Evolutionary conservation across 805 yeast genomes (phyloP), one percentile per base, ranked within the genome.

Genomic region (Nakazawaea ernobii): DNA sequence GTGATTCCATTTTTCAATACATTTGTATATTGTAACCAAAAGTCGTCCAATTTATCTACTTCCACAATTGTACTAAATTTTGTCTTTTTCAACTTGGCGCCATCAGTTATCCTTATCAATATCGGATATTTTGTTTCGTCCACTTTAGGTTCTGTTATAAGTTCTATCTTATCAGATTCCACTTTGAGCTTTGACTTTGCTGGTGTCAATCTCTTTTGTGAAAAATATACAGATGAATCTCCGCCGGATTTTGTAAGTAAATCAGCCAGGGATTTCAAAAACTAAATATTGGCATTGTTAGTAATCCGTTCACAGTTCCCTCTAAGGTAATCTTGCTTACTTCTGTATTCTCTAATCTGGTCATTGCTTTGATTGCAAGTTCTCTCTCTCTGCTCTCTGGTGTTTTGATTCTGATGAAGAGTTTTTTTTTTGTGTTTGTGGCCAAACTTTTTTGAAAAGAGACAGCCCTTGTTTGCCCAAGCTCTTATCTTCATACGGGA

Each of bases 1-100:
- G 69, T 68, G 63, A 86, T 79, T 4, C 94, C 91, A 20, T 71
- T 60, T 60, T 87, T 90, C 48, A 90, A 71, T 0, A 77, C 77
- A 38, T 79, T 80, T 1, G 87, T 67, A 65, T 90, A 91, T 26
- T 80, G 81, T 38, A 64, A 62, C 97, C 97, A 91, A 62, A 91
- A 91, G 50, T 69, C 62, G 52, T 82, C 87, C 53, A 91, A 68
- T 3, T 75, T 66, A 1, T 71, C 75, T 0, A 81, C 69, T 27
- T 76, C 75, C 6, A 91, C 90, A 10, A 83, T 77, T 0, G 97
- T 90, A 27, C 90, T 79, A 30, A 84, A 61, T 58, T 86, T 86
- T n/a, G 63, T 58, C 55, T 80, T 80, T 49, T 68, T 65, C 14
- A 68, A 60, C 56, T 77, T 77, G 20, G 68, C 70, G 30, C 86